Percentiles rank a stretch among this genome's conserved stretches.
These are phyloP conservation scores for Gossypium longicalyx DNA, from an alignment of 345 rosid genomes.

Conservation along the genomic window DNA sequence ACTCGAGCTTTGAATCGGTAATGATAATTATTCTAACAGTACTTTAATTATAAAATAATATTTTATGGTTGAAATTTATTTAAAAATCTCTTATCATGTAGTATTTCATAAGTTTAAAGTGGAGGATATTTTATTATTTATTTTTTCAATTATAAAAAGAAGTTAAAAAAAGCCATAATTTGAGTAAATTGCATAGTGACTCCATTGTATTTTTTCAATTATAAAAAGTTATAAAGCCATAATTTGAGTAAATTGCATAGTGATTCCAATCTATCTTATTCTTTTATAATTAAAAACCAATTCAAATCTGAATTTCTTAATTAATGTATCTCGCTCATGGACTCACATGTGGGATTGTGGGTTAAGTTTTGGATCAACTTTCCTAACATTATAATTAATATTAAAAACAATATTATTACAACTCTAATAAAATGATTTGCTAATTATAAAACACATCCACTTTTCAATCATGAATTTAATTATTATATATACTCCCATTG, in stretches of 20 bases:
- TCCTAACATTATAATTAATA: neutral
- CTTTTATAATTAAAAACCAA: neutral
- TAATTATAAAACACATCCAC: neutral
- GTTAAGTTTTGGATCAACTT: constrained; percentile 7
- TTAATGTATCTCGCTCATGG: neutral
- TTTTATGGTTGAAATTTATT: no score
- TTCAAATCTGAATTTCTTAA: neutral
- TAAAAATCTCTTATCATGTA: no score
- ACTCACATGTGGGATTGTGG: constrained; percentile 15
- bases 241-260: neutral
- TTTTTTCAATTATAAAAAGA: neutral
- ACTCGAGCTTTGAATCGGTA: no score
- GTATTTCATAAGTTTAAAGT: no score
- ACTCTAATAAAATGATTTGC: neutral
- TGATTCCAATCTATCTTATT: neutral
- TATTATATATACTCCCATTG: neutral
- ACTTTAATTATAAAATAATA: no score
- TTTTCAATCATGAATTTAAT: constrained; percentile 15
- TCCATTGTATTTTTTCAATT: neutral
- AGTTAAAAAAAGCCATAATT: neutral
- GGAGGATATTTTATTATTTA: neutral
- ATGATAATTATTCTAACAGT: no score
- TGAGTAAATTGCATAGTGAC: neutral
- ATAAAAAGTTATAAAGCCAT: neutral
- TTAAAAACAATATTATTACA: neutral